phyloP scores from a whole-genome alignment of 352 stramenopile genomes.

The Pythium pyrilobum region DNA sequence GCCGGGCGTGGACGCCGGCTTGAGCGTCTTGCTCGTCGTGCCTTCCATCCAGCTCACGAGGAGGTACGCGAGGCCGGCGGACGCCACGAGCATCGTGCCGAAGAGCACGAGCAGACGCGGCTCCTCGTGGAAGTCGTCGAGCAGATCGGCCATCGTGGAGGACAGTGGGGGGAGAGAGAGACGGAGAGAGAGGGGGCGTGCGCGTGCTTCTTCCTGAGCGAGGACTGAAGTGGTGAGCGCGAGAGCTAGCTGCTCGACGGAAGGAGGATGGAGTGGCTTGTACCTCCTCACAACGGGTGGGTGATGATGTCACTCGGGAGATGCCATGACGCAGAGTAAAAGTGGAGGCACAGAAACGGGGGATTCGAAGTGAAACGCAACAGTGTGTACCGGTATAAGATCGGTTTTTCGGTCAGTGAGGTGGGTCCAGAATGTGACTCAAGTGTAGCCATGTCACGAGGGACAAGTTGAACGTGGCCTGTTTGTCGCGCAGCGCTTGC shows the following conservation, averaged over 20 bases:
- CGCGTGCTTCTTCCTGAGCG: background rate
- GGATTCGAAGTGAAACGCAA: too few relatives aligned
- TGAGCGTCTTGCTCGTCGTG: conserved; percentile 39
- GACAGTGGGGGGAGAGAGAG: background rate
- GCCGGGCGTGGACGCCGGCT: conserved; percentile 28
- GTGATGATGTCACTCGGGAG: too few relatives aligned
- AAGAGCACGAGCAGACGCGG: conserved; percentile 20
- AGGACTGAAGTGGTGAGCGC: background rate
- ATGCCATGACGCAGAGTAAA: too few relatives aligned
- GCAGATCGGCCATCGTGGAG: background rate
- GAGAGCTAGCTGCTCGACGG: too few relatives aligned
- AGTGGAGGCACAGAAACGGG: too few relatives aligned
- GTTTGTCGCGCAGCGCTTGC: too few relatives aligned
- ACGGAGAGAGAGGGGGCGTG: background rate
- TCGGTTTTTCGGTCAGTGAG: too few relatives aligned
- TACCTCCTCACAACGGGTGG: background rate
- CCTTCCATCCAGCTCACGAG: conserved; percentile 27
- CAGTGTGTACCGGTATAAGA: too few relatives aligned
- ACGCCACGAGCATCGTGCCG: conserved; percentile 36
- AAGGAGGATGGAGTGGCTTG: too few relatives aligned
- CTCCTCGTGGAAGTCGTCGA: conserved; percentile 11
- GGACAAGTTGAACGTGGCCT: too few relatives aligned
- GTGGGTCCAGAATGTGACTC: too few relatives aligned
- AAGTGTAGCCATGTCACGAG: too few relatives aligned
- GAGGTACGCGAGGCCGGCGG: conserved; percentile 30